A percentile compares a stretch with the other conserved stretches of the same genome.
These are phyloP conservation scores for Kwoniella dejecticola DNA, from an alignment of 768 basidiomycete genomes.

Conservation along the genomic window DNA sequence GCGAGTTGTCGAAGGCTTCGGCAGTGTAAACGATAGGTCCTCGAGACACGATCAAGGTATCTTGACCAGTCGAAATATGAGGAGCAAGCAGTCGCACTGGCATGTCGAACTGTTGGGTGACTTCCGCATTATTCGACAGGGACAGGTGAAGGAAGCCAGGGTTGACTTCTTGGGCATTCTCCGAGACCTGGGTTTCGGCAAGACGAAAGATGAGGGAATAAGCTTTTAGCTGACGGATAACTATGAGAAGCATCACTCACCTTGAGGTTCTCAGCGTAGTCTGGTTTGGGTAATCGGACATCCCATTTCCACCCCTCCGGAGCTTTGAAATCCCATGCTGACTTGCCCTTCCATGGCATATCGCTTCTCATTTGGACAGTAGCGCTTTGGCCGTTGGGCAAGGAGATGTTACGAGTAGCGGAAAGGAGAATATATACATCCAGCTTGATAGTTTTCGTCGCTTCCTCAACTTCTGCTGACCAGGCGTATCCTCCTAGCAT, in stretches of 20 bases:
- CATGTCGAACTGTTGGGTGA: slow-evolving; percentile 21
- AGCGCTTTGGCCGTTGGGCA: slow-evolving; percentile 25
- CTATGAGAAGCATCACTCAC: slow-evolving; percentile 15
- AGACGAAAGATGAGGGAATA: no score
- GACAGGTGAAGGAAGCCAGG: slow-evolving; percentile 3
- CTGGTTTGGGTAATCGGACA: slow-evolving; percentile 27
- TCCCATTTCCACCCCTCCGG: slow-evolving; percentile 36
- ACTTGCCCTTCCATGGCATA: slow-evolving; percentile 36
- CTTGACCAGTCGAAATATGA: slow-evolving; percentile 31
- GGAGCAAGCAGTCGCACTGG: slow-evolving; percentile 31
- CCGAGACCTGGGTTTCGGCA: not conserved
- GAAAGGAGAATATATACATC: slow-evolving; percentile 34
- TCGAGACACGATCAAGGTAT: slow-evolving; percentile 33
- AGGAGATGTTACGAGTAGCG: slow-evolving; percentile 24
- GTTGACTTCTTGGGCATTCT: not conserved
- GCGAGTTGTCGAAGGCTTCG: slow-evolving; percentile 34
- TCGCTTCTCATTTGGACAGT: slow-evolving; percentile 26
- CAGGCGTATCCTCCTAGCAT: slow-evolving; percentile 43
- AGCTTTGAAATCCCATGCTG: slow-evolving; percentile 11
- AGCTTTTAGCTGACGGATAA: no score
- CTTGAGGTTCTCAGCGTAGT: slow-evolving; percentile 31
- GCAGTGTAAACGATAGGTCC: slow-evolving; percentile 45
- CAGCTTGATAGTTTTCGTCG: slow-evolving; percentile 18
- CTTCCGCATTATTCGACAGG: not conserved
- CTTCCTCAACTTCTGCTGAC: slow-evolving; percentile 24